phyloP scores from a whole-genome alignment of 352 stramenopile species.

The Peronospora belbahrii region DNA sequence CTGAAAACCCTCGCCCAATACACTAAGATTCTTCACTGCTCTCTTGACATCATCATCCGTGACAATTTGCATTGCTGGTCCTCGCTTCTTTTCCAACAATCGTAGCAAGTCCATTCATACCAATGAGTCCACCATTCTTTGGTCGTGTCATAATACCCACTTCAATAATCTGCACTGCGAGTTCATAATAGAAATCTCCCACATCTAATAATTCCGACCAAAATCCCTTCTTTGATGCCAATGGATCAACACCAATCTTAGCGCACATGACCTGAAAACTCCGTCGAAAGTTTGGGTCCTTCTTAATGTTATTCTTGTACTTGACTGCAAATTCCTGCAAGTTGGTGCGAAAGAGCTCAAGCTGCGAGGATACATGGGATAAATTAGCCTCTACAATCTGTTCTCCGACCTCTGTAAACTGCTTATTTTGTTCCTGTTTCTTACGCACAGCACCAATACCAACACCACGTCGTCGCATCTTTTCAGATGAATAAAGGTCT shows the following conservation, averaged over 20 bases:
- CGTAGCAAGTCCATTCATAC: slow-evolving; percentile 73
- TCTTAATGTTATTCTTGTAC: slow-evolving; percentile 93
- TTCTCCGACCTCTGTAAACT: slow-evolving; percentile 80
- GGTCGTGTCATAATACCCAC: slow-evolving; percentile 91
- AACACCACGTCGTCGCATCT: slow-evolving; percentile 59
- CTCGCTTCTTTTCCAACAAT: slow-evolving; percentile 62
- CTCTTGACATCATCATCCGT: slow-evolving; percentile 91
- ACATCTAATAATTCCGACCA: slow-evolving; percentile 96
- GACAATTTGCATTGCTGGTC: slow-evolving; percentile 62
- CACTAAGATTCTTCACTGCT: slow-evolving; percentile 91
- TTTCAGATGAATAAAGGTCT: no score
- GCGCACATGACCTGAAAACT: slow-evolving; percentile 95
- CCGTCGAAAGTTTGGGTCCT: slow-evolving; percentile 90
- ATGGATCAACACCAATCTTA: slow-evolving; percentile 94
- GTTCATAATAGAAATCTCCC: slow-evolving; percentile 99
- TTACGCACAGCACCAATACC: slow-evolving; percentile 83
- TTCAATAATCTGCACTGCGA: slow-evolving; percentile 98
- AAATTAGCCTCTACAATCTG: slow-evolving; percentile 78
- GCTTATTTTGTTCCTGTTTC: slow-evolving; percentile 83
- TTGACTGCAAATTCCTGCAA: slow-evolving; percentile 90
- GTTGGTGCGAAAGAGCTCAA: slow-evolving; percentile 88
- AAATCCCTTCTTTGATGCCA: slow-evolving; percentile 96
- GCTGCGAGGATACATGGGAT: slow-evolving; percentile 69
- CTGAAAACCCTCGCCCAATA: slow-evolving; percentile 92
- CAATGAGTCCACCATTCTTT: slow-evolving; percentile 79